Conservation (phyloP, 2,329 filamentous ascomycete genomes). For the Curvularia sp. region DNA sequence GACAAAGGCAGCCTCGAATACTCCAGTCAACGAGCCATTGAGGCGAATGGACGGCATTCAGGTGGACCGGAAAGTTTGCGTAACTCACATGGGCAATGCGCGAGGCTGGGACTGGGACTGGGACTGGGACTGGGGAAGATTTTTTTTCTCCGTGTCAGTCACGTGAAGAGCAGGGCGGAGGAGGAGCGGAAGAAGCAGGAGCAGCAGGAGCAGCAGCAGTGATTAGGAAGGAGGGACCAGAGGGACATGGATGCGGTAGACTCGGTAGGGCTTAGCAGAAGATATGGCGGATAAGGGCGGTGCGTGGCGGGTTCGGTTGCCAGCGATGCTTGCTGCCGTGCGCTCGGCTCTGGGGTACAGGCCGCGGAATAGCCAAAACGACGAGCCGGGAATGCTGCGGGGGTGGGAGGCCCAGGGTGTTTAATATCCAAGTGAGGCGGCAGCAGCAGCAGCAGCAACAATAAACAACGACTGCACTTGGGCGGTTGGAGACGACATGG, state of each 20-base stretch:
- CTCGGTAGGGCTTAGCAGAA: conserved; percentile 37
- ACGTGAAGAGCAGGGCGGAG: conserved; percentile 10
- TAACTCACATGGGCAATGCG: conserved; percentile 14
- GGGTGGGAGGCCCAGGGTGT: not conserved
- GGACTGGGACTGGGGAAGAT: conserved; percentile 10
- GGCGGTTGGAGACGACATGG: conserved; percentile 16
- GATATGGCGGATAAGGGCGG: conserved; percentile 38
- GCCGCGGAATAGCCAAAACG: conserved; percentile 9
- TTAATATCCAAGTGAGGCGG: conserved; percentile 21
- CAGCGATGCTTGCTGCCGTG: conserved; percentile 29
- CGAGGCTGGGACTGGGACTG: conserved; percentile 13
- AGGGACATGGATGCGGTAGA: conserved; percentile 20
- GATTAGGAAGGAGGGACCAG: conserved; percentile 12
- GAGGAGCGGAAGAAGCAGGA: not conserved
- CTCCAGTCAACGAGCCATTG: conserved; percentile 27
- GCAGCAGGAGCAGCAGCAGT: not conserved
- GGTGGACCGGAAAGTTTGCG: conserved; percentile 7
- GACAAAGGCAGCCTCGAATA: conserved; percentile 16
- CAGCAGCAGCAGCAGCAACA: too few relatives aligned
- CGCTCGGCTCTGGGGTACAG: conserved; percentile 28
- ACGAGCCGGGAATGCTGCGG: not conserved
- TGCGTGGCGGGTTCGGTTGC: conserved; percentile 35
- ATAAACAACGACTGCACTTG: too few relatives aligned
- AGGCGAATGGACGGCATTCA: conserved; percentile 18
- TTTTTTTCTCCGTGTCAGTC: conserved; percentile 12